Conservation (phyloP, 2,329 filamentous ascomycete species). For the Pseudogymnoascus sp. region DNA sequence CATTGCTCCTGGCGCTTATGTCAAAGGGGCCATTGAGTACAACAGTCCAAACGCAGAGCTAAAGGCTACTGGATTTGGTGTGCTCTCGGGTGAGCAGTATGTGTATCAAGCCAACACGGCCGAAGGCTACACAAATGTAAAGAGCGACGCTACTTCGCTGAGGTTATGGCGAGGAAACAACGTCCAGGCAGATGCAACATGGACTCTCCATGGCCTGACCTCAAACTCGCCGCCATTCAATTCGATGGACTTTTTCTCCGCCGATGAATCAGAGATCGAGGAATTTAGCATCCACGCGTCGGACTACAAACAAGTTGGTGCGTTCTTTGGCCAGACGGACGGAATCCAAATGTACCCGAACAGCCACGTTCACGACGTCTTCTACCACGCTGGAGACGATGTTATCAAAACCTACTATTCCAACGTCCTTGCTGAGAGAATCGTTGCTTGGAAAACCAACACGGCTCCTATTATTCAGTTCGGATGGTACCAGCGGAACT, state of each 20-base stretch:
- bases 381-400: slow-evolving; percentile 31
- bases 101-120: slow-evolving; percentile 31
- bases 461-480: slow-evolving; percentile 30
- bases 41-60: slow-evolving; percentile 19
- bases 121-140: slow-evolving; percentile 23
- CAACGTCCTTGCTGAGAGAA: slow-evolving; percentile 18
- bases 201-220: slow-evolving; percentile 25
- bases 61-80: slow-evolving; percentile 29
- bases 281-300: slow-evolving; percentile 20
- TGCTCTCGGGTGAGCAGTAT: slow-evolving; percentile 32
- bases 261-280: slow-evolving; percentile 14
- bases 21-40: slow-evolving; percentile 32
- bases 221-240: slow-evolving; percentile 31
- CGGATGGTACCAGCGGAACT: slow-evolving; percentile 27
- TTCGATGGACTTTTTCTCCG: slow-evolving; percentile 27
- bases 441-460: slow-evolving; percentile 27
- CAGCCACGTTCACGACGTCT: slow-evolving; percentile 26
- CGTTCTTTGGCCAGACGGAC: slow-evolving; percentile 32
- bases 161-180: slow-evolving; percentile 27
- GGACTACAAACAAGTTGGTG: slow-evolving; percentile 34
- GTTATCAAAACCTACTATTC: slow-evolving; percentile 31
- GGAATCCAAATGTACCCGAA: slow-evolving; percentile 30
- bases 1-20: slow-evolving; percentile 29
- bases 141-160: slow-evolving; percentile 25
- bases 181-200: slow-evolving; percentile 19